Evolutionary conservation across 495 filamentous ascomycete genomes (phyloP).

Genomic region (Annulohypoxylon moriforme): DNA sequence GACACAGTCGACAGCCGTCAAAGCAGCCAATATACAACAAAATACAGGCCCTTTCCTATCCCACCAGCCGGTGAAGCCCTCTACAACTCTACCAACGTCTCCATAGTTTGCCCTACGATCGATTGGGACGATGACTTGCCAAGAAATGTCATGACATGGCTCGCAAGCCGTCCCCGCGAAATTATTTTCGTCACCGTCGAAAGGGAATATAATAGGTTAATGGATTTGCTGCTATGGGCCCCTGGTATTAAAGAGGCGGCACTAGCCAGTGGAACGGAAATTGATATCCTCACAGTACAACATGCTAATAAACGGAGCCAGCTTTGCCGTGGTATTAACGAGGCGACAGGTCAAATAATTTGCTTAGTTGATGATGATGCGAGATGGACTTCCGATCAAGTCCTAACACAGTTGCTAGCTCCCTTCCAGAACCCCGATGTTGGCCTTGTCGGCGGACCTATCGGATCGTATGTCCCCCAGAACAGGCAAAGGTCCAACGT

Average conservation of each 20-base stretch:
- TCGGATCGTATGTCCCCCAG: slow-evolving; percentile 30
- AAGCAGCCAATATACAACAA: neutral
- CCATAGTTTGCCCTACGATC: slow-evolving; percentile 30
- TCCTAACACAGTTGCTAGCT: slow-evolving; percentile 30
- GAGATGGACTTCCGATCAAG: slow-evolving; percentile 8
- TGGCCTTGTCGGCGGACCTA: slow-evolving; percentile 35
- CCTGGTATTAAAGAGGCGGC: neutral
- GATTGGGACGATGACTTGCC: slow-evolving; percentile 29
- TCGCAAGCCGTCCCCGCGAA: slow-evolving; percentile 12
- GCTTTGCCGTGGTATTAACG: slow-evolving; percentile 30
- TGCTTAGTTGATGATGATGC: slow-evolving; percentile 41
- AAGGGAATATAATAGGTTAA: neutral
- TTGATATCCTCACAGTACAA: slow-evolving; percentile 17
- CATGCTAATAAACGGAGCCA: slow-evolving; percentile 34
- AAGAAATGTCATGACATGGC: slow-evolving; percentile 20
- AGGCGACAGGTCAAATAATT: slow-evolving; percentile 24
- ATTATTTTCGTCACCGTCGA: slow-evolving; percentile 35
- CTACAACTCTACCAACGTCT: slow-evolving; percentile 3
- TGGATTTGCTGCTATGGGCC: neutral
- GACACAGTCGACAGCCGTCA: slow-evolving; percentile 24
- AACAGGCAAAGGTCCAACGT: slow-evolving; percentile 21
- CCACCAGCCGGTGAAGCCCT: neutral
- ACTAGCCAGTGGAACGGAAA: neutral
- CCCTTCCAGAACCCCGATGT: slow-evolving; percentile 35
- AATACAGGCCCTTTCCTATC: slow-evolving; percentile 25